These are phyloP conservation scores for Diaporthe caulivora DNA, from an alignment of 2,329 filamentous ascomycete genomes.

Conservation along the genomic window DNA sequence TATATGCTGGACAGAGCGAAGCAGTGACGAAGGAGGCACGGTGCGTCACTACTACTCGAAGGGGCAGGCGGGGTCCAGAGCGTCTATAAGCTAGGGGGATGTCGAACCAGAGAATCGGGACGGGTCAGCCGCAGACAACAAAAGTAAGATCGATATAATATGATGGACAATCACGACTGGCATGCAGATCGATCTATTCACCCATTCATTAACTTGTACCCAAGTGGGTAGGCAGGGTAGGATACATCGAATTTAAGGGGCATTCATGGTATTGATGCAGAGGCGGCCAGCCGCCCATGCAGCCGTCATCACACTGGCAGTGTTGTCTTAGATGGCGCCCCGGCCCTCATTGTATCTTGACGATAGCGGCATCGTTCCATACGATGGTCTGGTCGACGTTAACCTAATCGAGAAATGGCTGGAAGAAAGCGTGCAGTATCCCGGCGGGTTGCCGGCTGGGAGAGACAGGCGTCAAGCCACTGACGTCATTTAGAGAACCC, in stretches of 20 bases:
- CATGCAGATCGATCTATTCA: not conserved
- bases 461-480: constrained; percentile 19
- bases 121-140: not conserved
- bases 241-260: not conserved
- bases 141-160: not conserved
- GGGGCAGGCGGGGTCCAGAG: constrained; percentile 4
- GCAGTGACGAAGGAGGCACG: not conserved
- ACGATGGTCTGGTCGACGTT: constrained; percentile 19
- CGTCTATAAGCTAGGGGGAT: not conserved
- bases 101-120: constrained; percentile 19
- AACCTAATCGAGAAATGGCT: not conserved
- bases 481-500: constrained; percentile 20
- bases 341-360: not conserved
- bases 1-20: not conserved
- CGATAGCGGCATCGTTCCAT: constrained; percentile 12
- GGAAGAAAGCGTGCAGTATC: not conserved
- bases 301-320: constrained; percentile 32
- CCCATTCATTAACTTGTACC: not conserved
- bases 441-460: not conserved
- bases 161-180: not conserved
- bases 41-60: constrained; percentile 3
- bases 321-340: constrained; percentile 33
- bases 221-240: too few relatives aligned
- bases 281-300: not conserved
- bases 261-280: not conserved